A percentile compares a stretch with the other conserved stretches of the same genome.
These are phyloP conservation scores for Vicia villosa DNA, from an alignment of 306 rosid species.

Conservation along the genomic window DNA sequence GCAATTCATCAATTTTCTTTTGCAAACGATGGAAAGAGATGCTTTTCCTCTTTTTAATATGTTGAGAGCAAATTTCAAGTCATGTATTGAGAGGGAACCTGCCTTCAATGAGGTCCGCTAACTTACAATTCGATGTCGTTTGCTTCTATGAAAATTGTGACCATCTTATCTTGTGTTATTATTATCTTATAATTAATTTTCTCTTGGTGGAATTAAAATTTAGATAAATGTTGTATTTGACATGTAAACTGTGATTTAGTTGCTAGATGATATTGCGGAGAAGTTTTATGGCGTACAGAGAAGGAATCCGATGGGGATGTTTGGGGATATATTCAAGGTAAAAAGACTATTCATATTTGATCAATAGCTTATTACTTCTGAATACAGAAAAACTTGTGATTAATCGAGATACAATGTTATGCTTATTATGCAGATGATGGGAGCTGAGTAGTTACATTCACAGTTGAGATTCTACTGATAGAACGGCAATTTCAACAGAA, in stretches of 20 bases:
- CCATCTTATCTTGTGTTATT: neutral
- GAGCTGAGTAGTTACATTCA: conserved; percentile 47
- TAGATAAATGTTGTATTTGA: conserved; percentile 41
- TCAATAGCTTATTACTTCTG: neutral
- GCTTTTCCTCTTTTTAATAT: conserved; percentile 87
- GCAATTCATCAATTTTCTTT: conserved; percentile 72
- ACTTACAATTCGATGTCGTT: neutral
- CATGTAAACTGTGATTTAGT: conserved; percentile 54
- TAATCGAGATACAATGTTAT: conserved; percentile 8
- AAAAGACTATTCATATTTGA: neutral
- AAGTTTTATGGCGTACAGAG: conserved; percentile 83
- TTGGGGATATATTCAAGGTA: conserved; percentile 95
- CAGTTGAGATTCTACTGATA: conserved; percentile 14
- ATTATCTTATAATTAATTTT: conserved; percentile 18
- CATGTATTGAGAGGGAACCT: conserved; percentile 80
- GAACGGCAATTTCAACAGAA: conserved; percentile 26
- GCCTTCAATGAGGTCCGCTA: conserved; percentile 75
- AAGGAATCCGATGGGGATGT: conserved; percentile 89
- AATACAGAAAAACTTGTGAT: neutral
- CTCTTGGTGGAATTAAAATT: conserved; percentile 6
- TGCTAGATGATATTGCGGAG: conserved; percentile 85
- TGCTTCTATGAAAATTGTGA: conserved; percentile 16
- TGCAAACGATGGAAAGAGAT: conserved; percentile 94
- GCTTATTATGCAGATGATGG: conserved; percentile 76
- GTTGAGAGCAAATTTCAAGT: conserved; percentile 68